Evolutionary conservation across 495 filamentous ascomycete genomes (phyloP), one percentile per base, ranked within the genome.

Genomic region (Cenococcum geophilum): DNA sequence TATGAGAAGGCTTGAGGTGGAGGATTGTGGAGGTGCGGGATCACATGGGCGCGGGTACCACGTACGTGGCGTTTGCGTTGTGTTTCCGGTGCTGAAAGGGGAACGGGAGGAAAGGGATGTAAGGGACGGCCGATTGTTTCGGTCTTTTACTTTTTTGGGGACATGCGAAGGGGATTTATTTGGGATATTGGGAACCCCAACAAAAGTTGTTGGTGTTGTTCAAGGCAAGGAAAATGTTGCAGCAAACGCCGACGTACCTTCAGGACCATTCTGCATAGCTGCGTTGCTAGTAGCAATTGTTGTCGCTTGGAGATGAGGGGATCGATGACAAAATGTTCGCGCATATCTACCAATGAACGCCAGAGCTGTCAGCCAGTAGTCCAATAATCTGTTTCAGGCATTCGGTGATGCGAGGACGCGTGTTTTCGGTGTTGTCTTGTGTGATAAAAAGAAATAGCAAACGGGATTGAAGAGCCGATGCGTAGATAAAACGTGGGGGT

Each of bases 261-360:
- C 59, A 99, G 83, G 65, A 99, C 93, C 93, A 99, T 99, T 59
- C 93, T 86, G 79, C 95, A 97, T 27, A 99, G 82, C 77, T 99
- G 93, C 20, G 93, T 97, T 16, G 93, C 93, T 55, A 99, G 81
- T 73, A 96, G 80, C 60, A 99, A 82, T 76, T 99, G 93, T 78
- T 96, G 91, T 71, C 90, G 84, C 81, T 99, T 99, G 61, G 92
- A 91, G 70, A 99, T 97, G 60, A 99, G 77, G 32, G 93, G 93
- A 69, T 99, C 93, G 69, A 99, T 96, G 59, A 96, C 95, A 75
- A 97, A 97, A 64, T 92, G 88, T 72, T 96, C 83, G 74, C 86
- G 86, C 93, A 97, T 97, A 75, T 97, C 88, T 86, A 63, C 40
- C 40, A 45, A 45, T 45, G 2, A 45, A 16, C 2, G 18, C 40